phyloP scores from a whole-genome alignment of 345 rosid species.

The Hibiscus trionum region DNA sequence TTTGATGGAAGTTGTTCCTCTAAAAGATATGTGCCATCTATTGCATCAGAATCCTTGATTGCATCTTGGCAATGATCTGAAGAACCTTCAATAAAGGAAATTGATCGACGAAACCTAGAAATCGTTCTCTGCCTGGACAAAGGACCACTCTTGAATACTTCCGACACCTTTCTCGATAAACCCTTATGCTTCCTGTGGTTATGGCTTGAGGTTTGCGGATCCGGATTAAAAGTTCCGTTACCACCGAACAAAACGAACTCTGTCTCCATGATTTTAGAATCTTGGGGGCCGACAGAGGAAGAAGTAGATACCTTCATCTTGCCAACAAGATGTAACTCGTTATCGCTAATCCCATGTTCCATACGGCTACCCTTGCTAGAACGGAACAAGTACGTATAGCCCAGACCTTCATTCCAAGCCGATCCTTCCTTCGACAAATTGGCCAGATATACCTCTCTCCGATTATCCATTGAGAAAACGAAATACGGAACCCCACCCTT shows the following conservation, averaged over 20 bases:
- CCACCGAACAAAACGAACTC: slow-evolving; percentile 64
- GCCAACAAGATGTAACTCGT: slow-evolving; percentile 51
- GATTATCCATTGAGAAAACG: slow-evolving; percentile 70
- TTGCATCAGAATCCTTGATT: slow-evolving; percentile 27
- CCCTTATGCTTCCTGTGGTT: slow-evolving; percentile 44
- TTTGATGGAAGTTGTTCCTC: slow-evolving; percentile 54
- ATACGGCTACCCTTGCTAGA: slow-evolving; percentile 32
- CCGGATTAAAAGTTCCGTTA: slow-evolving; percentile 27
- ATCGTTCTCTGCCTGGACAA: slow-evolving; percentile 50
- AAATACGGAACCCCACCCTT: slow-evolving; percentile 60
- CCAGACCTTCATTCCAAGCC: slow-evolving; percentile 23
- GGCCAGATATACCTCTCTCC: slow-evolving; percentile 56
- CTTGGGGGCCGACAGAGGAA: slow-evolving; percentile 33
- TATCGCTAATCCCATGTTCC: slow-evolving; percentile 27
- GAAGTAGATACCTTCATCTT: slow-evolving; percentile 62
- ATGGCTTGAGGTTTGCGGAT: slow-evolving; percentile 26
- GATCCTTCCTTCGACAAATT: slow-evolving; percentile 37
- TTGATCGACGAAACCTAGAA: slow-evolving; percentile 45
- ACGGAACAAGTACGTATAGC: slow-evolving; percentile 53
- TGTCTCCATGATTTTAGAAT: slow-evolving; percentile 50
- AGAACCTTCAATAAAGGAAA: slow-evolving; percentile 36
- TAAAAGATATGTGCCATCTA: slow-evolving; percentile 27
- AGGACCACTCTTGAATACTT: slow-evolving; percentile 42
- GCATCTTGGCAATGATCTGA: slow-evolving; percentile 41
- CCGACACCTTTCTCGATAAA: slow-evolving; percentile 54